Evolutionary conservation across 768 basidiomycete genomes (phyloP).

Genomic region (Phaeotremella fagi): DNA sequence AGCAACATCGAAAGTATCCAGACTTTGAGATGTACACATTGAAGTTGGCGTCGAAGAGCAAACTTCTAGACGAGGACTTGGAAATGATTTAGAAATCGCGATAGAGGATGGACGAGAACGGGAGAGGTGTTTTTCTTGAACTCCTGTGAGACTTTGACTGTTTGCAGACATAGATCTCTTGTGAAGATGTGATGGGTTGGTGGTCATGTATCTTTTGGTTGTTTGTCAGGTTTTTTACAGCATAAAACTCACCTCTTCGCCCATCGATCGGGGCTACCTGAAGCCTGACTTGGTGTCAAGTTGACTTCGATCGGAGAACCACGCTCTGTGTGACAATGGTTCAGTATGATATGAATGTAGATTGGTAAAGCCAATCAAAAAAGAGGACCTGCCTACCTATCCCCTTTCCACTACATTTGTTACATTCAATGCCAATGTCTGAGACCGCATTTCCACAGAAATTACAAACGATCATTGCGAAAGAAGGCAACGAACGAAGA

Average conservation of each 20-base stretch:
- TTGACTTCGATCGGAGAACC: neutral
- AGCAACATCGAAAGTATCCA: neutral
- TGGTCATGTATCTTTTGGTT: neutral
- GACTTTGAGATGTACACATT: neutral
- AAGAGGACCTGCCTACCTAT: too few species aligned
- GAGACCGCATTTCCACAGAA: constrained; percentile 9
- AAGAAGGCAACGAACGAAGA: neutral
- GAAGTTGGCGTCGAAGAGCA: neutral
- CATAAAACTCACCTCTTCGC: constrained; percentile 8
- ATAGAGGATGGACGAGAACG: too few species aligned
- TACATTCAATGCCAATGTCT: neutral
- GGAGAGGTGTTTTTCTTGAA: too few species aligned
- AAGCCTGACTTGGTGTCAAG: constrained; percentile 3
- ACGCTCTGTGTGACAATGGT: neutral
- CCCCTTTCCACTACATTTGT: constrained; percentile 12
- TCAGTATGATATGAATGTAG: neutral
- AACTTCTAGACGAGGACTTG: neutral
- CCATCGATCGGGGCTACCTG: constrained; percentile 14
- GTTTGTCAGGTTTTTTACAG: neutral
- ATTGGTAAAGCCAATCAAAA: too few species aligned
- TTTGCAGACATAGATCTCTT: neutral
- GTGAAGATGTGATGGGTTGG: neutral
- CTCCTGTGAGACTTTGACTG: too few species aligned
- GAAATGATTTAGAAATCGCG: neutral
- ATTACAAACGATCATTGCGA: constrained; percentile 21